Evolutionary conservation across 139 green algal genomes (phyloP).

Genomic region (Chlamydomonas incerta): DNA sequence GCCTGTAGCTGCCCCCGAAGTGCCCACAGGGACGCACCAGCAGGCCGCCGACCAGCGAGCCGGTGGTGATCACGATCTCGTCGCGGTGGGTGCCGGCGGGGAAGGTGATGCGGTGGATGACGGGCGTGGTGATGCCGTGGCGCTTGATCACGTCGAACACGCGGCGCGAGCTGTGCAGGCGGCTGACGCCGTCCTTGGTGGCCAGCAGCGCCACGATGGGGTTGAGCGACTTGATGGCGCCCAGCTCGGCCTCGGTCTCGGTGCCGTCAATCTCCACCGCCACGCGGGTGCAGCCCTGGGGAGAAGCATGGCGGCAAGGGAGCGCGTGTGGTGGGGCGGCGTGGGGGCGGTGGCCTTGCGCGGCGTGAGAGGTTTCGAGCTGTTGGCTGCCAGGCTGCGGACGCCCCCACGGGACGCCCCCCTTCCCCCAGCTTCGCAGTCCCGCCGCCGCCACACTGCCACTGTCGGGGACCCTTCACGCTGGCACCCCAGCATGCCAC

Average conservation of each 20-base stretch:
- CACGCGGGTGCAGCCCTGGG: slow-evolving; percentile 76
- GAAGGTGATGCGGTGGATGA: slow-evolving; percentile 93
- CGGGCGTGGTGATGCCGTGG: slow-evolving; percentile 72
- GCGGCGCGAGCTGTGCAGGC: slow-evolving; percentile 87
- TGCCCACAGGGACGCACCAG: slow-evolving; percentile 67
- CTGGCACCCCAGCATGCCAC: not conserved
- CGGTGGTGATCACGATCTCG: slow-evolving; percentile 84
- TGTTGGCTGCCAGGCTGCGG: too few species aligned
- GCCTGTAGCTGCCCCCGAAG: not conserved
- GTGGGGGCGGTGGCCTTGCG: too few species aligned
- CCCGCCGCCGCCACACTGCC: too few species aligned
- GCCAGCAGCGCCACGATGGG: slow-evolving; percentile 83
- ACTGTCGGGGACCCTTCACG: too few species aligned
- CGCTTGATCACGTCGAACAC: slow-evolving; percentile 90
- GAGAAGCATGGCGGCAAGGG: too few species aligned
- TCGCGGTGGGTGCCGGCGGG: slow-evolving; percentile 66
- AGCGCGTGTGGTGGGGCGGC: too few species aligned
- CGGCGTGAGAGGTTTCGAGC: too few species aligned
- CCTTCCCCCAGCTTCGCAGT: too few species aligned
- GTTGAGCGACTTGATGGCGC: slow-evolving; percentile 62
- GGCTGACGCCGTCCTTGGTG: slow-evolving; percentile 65
- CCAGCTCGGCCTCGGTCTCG: slow-evolving; percentile 85
- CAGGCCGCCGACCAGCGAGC: slow-evolving; percentile 86
- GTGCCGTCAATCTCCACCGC: slow-evolving; percentile 88
- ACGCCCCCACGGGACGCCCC: too few species aligned